These are phyloP conservation scores for Butyriboletus loyo DNA, from an alignment of 768 basidiomycete genomes.

Conservation along the genomic window DNA sequence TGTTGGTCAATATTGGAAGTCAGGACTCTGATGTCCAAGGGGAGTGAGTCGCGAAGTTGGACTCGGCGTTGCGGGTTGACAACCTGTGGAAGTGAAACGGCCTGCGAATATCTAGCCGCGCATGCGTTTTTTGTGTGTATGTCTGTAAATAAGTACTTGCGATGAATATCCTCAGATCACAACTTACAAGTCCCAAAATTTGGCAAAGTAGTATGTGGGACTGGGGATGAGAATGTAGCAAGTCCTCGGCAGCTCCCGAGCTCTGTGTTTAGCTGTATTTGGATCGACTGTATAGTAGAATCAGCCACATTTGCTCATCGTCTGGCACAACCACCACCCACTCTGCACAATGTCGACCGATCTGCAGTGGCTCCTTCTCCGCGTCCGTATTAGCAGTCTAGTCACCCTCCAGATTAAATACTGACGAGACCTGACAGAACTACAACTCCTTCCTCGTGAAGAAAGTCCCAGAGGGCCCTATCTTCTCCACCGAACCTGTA, in stretches of 20 bases:
- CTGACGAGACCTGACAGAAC: slow-evolving; percentile 44
- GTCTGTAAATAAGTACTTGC: no score
- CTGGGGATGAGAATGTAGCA: no score
- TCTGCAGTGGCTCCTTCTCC: slow-evolving; percentile 91
- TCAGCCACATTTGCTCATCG: slow-evolving; percentile 31
- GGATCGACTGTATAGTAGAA: slow-evolving; percentile 29
- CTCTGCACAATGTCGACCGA: slow-evolving; percentile 72
- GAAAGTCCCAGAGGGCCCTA: slow-evolving; percentile 63
- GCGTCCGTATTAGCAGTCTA: slow-evolving; percentile 49
- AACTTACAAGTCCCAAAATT: no score
- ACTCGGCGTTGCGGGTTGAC: no score
- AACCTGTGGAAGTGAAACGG: no score
- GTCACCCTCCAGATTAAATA: not conserved
- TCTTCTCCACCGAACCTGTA: slow-evolving; percentile 85
- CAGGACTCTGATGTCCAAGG: no score
- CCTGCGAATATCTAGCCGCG: no score
- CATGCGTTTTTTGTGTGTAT: no score
- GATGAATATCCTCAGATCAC: no score
- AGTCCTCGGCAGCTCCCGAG: not conserved
- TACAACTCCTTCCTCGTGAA: slow-evolving; percentile 87
- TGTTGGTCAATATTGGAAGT: no score
- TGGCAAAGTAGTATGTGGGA: no score
- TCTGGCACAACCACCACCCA: slow-evolving; percentile 12
- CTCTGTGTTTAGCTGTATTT: slow-evolving; percentile 26
- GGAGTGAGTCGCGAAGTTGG: no score